Evolutionary conservation across 176 grass and related monocot species (phyloP).

Genomic region (Triticum dicoccoides): DNA sequence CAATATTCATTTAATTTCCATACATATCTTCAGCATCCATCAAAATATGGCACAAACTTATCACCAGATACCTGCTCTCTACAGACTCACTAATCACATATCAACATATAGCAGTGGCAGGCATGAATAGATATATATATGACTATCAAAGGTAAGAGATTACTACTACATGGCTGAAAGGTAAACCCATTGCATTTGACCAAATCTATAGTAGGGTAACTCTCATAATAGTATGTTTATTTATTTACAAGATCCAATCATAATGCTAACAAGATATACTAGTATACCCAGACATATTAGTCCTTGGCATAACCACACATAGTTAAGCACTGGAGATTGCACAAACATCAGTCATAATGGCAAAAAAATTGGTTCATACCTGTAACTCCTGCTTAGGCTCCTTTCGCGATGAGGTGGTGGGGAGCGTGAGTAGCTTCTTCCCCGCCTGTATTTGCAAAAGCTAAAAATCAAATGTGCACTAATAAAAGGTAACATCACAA

Average conservation of each 20-base stretch:
- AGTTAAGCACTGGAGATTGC: neutral
- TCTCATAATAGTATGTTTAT: neutral
- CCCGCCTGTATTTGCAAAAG: constrained; percentile 30
- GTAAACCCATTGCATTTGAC: neutral
- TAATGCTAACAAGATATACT: neutral
- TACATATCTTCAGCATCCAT: neutral
- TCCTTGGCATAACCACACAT: neutral
- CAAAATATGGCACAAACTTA: neutral
- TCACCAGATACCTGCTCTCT: neutral
- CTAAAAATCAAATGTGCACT: constrained; percentile 5
- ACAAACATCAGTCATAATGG: neutral
- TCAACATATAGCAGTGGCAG: neutral
- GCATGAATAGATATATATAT: neutral
- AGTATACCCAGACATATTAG: neutral
- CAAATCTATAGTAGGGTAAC: neutral
- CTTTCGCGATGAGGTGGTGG: constrained; percentile 43
- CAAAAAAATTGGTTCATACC: constrained; percentile 34
- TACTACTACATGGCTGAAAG: neutral
- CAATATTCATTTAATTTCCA: neutral
- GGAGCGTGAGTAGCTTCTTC: constrained; percentile 59
- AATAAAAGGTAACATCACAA: neutral
- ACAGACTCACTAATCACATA: constrained; percentile 1
- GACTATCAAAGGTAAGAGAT: neutral
- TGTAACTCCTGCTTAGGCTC: constrained; percentile 44
- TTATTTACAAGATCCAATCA: neutral